phyloP scores from a whole-genome alignment of 2,329 filamentous ascomycete species.

The Alternaria tenuissima region DNA sequence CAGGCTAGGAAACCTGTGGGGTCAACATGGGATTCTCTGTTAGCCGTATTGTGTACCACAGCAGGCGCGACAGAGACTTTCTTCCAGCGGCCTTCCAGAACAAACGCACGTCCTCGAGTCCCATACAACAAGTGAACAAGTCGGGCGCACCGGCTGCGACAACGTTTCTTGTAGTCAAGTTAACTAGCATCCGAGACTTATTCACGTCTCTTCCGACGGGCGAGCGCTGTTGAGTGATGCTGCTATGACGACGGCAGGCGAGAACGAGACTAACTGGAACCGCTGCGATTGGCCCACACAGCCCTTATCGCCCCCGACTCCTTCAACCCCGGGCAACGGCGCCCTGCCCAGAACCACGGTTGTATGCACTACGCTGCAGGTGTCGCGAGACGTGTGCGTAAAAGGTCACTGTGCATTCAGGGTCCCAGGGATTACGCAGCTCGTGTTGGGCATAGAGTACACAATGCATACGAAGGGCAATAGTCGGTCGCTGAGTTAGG shows the following conservation, averaged over 20 bases:
- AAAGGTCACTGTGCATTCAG: constrained; percentile 1
- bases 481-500: background rate
- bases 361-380: constrained; percentile 18
- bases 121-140: constrained; percentile 3
- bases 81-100: constrained; percentile 13
- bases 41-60: constrained; percentile 10
- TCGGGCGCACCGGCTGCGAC: constrained; percentile 2
- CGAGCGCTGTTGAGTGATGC: constrained; percentile 27
- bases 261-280: constrained; percentile 18
- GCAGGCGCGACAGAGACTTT: background rate
- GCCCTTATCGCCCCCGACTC: constrained; percentile 39
- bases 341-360: constrained; percentile 13
- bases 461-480: constrained; percentile 16
- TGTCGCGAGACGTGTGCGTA: constrained; percentile 17
- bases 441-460: constrained; percentile 5
- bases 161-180: constrained; percentile 13
- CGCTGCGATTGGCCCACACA: constrained; percentile 31
- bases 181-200: constrained; percentile 26
- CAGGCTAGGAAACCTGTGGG: constrained; percentile 29
- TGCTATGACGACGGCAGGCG: constrained; percentile 33
- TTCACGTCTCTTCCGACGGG: constrained; percentile 13
- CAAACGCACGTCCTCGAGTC: constrained; percentile 11
- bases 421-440: constrained; percentile 12
- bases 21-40: constrained; percentile 21
- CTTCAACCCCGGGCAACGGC: constrained; percentile 19